phyloP scores from a whole-genome alignment of 441 rosid species.

The Raphanus hybrid region DNA sequence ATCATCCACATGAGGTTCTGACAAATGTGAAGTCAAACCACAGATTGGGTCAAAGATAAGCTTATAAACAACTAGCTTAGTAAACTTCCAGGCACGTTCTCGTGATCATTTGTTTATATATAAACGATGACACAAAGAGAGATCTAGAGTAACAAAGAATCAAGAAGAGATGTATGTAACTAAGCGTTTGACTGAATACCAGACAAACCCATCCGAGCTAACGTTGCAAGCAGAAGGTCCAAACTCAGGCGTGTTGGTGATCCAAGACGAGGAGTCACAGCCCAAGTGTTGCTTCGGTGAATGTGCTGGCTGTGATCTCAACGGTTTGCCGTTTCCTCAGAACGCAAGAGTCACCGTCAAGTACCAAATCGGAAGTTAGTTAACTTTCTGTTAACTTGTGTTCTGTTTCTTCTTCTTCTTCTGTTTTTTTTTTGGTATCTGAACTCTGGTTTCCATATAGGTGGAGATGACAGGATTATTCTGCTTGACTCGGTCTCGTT shows the following conservation, averaged over 20 bases:
- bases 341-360: slow-evolving; percentile 43
- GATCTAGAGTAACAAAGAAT: neutral
- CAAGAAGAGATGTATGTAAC: neutral
- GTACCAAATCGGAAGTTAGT: slow-evolving; percentile 30
- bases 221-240: slow-evolving; percentile 60
- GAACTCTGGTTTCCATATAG: slow-evolving; percentile 10
- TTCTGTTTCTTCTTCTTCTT: neutral
- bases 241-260: slow-evolving; percentile 60
- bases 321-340: slow-evolving; percentile 62
- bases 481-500: slow-evolving; percentile 44
- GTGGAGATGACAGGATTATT: neutral
- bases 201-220: slow-evolving; percentile 49
- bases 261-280: slow-evolving; percentile 64
- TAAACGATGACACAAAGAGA: neutral
- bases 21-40: too few relatives aligned
- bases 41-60: neutral
- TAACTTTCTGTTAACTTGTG: slow-evolving; percentile 9
- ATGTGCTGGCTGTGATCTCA: slow-evolving; percentile 36
- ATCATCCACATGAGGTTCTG: too few relatives aligned
- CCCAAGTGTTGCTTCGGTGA: slow-evolving; percentile 55
- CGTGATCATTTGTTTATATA: neutral
- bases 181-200: slow-evolving; percentile 56
- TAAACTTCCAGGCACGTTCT: neutral
- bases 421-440: neutral
- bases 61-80: neutral